Evolutionary conservation across 2,329 filamentous ascomycete species (phyloP).

Genomic region (Colletotrichum gloeosporioides): DNA sequence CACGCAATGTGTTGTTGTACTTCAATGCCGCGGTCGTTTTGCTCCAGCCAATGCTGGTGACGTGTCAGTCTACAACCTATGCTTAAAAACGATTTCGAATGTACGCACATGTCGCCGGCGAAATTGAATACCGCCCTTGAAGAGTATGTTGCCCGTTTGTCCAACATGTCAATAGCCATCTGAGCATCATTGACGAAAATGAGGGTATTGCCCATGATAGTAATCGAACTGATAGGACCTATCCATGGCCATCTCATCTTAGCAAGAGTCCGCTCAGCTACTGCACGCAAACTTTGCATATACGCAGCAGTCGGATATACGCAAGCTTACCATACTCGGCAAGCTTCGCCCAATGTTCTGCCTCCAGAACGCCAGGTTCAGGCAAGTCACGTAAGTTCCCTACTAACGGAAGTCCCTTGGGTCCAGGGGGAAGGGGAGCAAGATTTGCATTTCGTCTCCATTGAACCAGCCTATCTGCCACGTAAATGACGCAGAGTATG

Average conservation of each 20-base stretch:
- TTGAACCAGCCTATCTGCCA: neutral
- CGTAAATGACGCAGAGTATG: neutral
- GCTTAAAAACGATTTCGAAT: slow-evolving; percentile 4
- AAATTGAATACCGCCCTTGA: slow-evolving; percentile 36
- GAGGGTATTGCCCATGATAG: slow-evolving; percentile 42
- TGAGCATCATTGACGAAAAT: slow-evolving; percentile 43
- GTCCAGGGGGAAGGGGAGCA: slow-evolving; percentile 27
- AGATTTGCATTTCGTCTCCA: neutral
- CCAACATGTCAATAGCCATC: slow-evolving; percentile 41
- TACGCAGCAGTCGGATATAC: neutral
- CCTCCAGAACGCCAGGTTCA: slow-evolving; percentile 30
- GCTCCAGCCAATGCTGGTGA: neutral
- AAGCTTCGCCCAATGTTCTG: slow-evolving; percentile 37
- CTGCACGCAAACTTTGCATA: neutral
- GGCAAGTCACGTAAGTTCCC: slow-evolving; percentile 54
- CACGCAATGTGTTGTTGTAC: neutral
- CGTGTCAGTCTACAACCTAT: neutral
- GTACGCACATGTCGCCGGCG: slow-evolving; percentile 38
- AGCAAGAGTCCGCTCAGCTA: neutral
- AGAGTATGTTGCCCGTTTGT: slow-evolving; percentile 37
- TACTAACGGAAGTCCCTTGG: slow-evolving; percentile 42
- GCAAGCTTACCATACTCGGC: slow-evolving; percentile 32
- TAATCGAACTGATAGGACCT: slow-evolving; percentile 35
- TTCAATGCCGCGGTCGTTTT: neutral
- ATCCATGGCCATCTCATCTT: neutral